These are phyloP conservation scores for Vitis hybrid DNA, from an alignment of 177 flowering plant genomes.

Conservation along the genomic window DNA sequence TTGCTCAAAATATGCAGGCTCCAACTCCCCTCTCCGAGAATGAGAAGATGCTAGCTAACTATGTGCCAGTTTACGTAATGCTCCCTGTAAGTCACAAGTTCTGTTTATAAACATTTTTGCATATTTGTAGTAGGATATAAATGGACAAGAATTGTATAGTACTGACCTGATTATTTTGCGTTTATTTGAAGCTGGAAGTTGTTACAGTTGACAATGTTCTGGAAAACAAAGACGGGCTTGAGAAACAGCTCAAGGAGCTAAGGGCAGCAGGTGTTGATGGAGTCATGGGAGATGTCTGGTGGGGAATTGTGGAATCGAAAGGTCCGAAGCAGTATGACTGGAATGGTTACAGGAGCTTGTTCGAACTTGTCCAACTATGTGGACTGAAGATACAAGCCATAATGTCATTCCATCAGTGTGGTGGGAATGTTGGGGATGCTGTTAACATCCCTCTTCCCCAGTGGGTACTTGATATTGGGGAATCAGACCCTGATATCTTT, in stretches of 20 bases:
- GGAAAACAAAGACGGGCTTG: constrained; percentile 32
- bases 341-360: constrained; percentile 69
- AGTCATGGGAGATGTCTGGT: constrained; percentile 92
- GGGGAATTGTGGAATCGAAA: constrained; percentile 78
- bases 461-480: constrained; percentile 68
- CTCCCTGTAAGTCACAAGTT: constrained; percentile 56
- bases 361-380: constrained; percentile 48
- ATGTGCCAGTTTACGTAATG: constrained; percentile 81
- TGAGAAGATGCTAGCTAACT: constrained; percentile 56
- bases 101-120: background rate
- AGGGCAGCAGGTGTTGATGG: constrained; percentile 72
- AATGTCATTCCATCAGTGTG: constrained; percentile 92
- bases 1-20: constrained; percentile 32
- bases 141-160: background rate
- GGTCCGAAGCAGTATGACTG: constrained; percentile 79
- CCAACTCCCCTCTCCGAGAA: constrained; percentile 8
- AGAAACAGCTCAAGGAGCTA: constrained; percentile 60
- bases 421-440: constrained; percentile 77
- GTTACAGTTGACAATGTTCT: constrained; percentile 51
- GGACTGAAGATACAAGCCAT: constrained; percentile 74
- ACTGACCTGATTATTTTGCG: background rate
- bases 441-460: constrained; percentile 69
- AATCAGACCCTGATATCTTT: constrained; percentile 71
- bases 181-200: constrained; percentile 51
- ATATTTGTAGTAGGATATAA: background rate